Percentiles rank a stretch among this genome's conserved stretches.
phyloP scores from a whole-genome alignment of 192 early-diverging fungal species.

The Physocladia obscura region DNA sequence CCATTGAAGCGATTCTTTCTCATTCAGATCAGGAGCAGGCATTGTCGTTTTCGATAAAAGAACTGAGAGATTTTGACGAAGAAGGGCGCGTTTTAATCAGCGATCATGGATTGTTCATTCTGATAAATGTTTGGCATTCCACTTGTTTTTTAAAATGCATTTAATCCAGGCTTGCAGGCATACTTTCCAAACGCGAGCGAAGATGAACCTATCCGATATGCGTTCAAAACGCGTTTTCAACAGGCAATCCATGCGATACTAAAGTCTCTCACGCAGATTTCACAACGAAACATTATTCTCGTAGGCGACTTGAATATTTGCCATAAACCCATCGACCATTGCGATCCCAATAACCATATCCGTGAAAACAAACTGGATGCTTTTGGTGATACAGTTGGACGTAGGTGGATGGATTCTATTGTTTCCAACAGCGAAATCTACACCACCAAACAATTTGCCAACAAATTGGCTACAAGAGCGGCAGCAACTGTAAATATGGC shows the following conservation, averaged over 20 bases:
- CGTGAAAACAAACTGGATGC: conserved; percentile 50
- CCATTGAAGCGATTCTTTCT: conserved; percentile 28
- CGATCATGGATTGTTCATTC: conserved; percentile 73
- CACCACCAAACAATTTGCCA: conserved; percentile 18
- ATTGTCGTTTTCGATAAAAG: conserved; percentile 20
- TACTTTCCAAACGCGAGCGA: conserved; percentile 29
- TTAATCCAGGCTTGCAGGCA: background rate
- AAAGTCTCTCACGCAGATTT: background rate
- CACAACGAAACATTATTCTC: conserved; percentile 30
- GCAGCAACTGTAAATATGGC: conserved; percentile 45
- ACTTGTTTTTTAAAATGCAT: background rate
- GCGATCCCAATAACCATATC: conserved; percentile 62
- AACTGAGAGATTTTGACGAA: conserved; percentile 56
- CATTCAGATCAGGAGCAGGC: background rate
- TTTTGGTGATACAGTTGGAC: conserved; percentile 57
- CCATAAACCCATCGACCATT: conserved; percentile 69
- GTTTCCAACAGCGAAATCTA: conserved; percentile 31
- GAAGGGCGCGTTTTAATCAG: conserved; percentile 73
- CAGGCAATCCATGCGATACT: conserved; percentile 20
- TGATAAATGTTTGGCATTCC: conserved; percentile 56
- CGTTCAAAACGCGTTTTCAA: conserved; percentile 34
- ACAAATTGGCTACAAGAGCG: background rate
- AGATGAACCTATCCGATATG: conserved; percentile 7
- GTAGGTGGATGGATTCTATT: conserved; percentile 68
- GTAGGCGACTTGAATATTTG: conserved; percentile 59